Evolutionary conservation across 2,329 filamentous ascomycete species (phyloP), one percentile per base, ranked within the genome.

Genomic region (Helotiales sp.): DNA sequence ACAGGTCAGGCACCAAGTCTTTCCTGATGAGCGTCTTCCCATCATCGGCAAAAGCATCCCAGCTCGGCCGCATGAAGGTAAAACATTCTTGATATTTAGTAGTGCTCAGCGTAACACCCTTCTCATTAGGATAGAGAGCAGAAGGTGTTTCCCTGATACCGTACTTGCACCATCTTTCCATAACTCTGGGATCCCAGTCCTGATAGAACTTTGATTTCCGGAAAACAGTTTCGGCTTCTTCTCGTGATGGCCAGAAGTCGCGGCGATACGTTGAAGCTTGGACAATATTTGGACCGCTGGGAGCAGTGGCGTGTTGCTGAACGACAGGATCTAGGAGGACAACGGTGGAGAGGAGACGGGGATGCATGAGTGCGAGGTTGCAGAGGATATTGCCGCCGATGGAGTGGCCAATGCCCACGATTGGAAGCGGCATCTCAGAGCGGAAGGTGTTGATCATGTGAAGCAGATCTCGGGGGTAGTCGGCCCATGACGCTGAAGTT

Each of bases 31-130:
- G 58, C 29, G 81, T 59, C 2, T 48, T 59, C 1, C 63, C 63
- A 58, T 70, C 65, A 2, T 62, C 36, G 46, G 62, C 65, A 12
- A 71, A 70, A 19, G 75, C 77, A 4, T 72, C 62, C 65, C 67
- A 84, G 58, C 82, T 82, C 0, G 86, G 83, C 0, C 89, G 82
- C 62, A 90, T 74, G 71, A 88, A 95, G 1, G 87, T 91, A 68
- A 91, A 87, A 55, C 95, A 89, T 76, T 96, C 91, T 70, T 96
- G 91, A 72, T 96, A 89, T 67, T 93, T 91, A 0, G 91, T 88
- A 0, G 93, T 98, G 1, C 84, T 83, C 2, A 95, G 79, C 0
- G 91, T 93, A 1, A 92, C 87, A 31, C 74, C 70, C 12, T 69
- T 69, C 7, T 63, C 57, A 1, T 77, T 66, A 0, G 84, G 83